Conservation (phyloP, 805 yeast species). For the Komagataella pastoris region DNA sequence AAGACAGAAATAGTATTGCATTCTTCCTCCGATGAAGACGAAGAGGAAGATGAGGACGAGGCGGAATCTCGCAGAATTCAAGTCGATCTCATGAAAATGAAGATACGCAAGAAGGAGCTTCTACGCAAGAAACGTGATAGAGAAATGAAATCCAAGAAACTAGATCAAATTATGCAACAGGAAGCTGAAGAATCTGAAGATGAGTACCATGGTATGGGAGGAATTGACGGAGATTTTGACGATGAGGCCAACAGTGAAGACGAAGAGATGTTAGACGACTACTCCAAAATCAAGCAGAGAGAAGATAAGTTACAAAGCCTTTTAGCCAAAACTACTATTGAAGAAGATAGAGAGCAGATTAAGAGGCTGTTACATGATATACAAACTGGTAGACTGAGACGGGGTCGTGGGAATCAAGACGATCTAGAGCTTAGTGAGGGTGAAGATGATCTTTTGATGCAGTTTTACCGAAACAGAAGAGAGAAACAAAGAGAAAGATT, state of each 20-base stretch:
- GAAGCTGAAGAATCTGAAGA: slow-evolving; percentile 87
- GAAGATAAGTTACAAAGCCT: slow-evolving; percentile 44
- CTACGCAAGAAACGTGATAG: slow-evolving; percentile 19
- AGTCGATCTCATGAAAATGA: slow-evolving; percentile 10
- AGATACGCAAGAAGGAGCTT: slow-evolving; percentile 10
- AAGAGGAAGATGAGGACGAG: slow-evolving; percentile 25
- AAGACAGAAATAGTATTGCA: slow-evolving; percentile 1
- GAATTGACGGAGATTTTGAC: slow-evolving; percentile 46
- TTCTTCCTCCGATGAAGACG: slow-evolving; percentile 11
- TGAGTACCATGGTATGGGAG: slow-evolving; percentile 78
- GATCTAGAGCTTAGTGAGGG: slow-evolving; percentile 64
- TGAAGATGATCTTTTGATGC: slow-evolving; percentile 45
- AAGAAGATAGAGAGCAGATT: slow-evolving; percentile 48
- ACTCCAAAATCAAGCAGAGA: slow-evolving; percentile 39
- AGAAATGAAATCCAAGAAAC: slow-evolving; percentile 46
- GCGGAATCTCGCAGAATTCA: slow-evolving; percentile 12
- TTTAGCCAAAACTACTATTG: slow-evolving; percentile 45
- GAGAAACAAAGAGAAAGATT: slow-evolving; percentile 34
- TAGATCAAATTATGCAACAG: slow-evolving; percentile 51
- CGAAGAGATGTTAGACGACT: slow-evolving; percentile 68
- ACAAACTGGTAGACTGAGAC: slow-evolving; percentile 58
- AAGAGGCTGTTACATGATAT: slow-evolving; percentile 59
- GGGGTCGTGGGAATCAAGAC: slow-evolving; percentile 35
- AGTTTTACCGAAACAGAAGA: slow-evolving; percentile 18
- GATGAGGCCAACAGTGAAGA: slow-evolving; percentile 62